A percentile compares a stretch with the other conserved stretches of the same genome.
phyloP scores from a whole-genome alignment of 2,329 filamentous ascomycete species.

The Fusarium miscanthi region DNA sequence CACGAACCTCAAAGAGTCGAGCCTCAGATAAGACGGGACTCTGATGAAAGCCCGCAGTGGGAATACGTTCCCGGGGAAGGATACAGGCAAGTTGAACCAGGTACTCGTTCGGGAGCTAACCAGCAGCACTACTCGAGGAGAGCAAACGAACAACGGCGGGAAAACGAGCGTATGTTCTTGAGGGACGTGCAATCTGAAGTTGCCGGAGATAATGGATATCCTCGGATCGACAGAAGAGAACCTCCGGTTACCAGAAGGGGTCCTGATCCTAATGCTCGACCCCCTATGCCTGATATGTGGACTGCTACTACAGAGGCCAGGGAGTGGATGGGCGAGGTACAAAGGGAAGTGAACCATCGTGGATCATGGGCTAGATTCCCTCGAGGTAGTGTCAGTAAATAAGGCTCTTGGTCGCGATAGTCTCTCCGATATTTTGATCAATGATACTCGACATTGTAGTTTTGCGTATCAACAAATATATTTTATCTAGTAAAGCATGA shows the following conservation, averaged over 20 bases:
- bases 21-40: background rate
- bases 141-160: background rate
- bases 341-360: background rate
- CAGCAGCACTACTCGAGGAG: background rate
- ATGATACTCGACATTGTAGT: background rate
- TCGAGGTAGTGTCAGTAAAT: rapidly evolving
- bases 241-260: background rate
- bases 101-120: background rate
- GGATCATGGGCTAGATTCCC: background rate
- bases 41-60: background rate
- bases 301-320: background rate
- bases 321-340: background rate
- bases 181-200: background rate
- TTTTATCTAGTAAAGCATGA: background rate
- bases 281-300: background rate
- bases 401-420: no score
- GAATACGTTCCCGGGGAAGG: background rate
- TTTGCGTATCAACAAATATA: background rate
- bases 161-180: background rate
- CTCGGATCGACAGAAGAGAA: background rate
- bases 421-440: background rate
- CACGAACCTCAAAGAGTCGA: background rate
- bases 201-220: background rate
- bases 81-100: background rate
- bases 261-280: background rate